Percentiles rank a stretch among this genome's conserved stretches.
Conservation (phyloP, 2,329 filamentous ascomycete species). For the Ophiostoma triangulosporum region DNA sequence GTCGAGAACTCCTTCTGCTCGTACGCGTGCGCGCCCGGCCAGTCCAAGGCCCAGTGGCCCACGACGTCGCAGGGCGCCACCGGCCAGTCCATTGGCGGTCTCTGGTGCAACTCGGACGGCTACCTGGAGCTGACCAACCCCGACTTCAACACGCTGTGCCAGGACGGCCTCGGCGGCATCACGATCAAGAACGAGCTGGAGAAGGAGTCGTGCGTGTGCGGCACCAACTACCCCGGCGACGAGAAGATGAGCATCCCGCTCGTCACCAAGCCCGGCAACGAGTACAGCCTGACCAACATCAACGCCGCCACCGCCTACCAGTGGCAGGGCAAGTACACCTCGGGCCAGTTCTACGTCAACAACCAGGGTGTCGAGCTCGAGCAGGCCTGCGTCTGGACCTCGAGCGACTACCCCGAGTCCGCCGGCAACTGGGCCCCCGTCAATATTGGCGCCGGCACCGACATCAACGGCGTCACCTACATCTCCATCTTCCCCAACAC, state of each 20-base stretch:
- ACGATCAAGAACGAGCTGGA: constrained; percentile 61
- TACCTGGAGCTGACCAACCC: constrained; percentile 67
- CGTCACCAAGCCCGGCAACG: constrained; percentile 43
- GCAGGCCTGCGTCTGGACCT: constrained; percentile 65
- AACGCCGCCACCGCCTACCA: constrained; percentile 58
- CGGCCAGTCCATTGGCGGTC: constrained; percentile 75
- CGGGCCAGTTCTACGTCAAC: constrained; percentile 96
- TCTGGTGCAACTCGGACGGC: constrained; percentile 61
- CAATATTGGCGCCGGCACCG: constrained; percentile 70
- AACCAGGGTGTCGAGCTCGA: constrained; percentile 52
- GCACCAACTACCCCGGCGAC: constrained; percentile 89
- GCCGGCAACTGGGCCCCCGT: constrained; percentile 79
- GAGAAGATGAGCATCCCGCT: constrained; percentile 79
- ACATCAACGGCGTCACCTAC: constrained; percentile 51
- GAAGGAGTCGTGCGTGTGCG: constrained; percentile 62
- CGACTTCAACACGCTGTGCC: constrained; percentile 57
- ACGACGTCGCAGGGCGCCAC: constrained; percentile 55
- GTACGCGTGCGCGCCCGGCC: constrained; percentile 82
- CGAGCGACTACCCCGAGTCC: constrained; percentile 32
- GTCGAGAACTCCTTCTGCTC: constrained; percentile 62
- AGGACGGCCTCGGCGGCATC: constrained; percentile 55
- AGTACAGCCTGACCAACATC: constrained; percentile 60
- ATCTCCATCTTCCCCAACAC: constrained; percentile 75
- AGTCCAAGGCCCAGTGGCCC: constrained; percentile 89
- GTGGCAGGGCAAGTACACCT: constrained; percentile 62